Evolutionary conservation across 1,139 yeast species (phyloP).

Genomic region (Diutina ranongensis): DNA sequence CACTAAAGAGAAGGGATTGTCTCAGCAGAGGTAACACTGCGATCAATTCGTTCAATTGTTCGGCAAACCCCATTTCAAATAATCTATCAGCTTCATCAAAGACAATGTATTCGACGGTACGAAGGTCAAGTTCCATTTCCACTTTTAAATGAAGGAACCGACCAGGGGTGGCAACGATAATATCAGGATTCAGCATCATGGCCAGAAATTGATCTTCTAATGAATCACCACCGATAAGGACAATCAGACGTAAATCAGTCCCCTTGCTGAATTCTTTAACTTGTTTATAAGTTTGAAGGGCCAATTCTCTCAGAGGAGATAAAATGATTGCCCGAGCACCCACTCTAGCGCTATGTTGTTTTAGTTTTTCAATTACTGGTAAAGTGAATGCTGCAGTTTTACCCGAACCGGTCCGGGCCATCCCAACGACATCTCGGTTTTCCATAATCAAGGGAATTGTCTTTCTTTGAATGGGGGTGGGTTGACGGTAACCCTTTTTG

Average conservation of each 20-base stretch:
- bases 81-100: slow-evolving; percentile 91
- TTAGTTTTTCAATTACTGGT: slow-evolving; percentile 80
- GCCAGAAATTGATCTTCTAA: slow-evolving; percentile 89
- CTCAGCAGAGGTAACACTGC: slow-evolving; percentile 75
- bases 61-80: slow-evolving; percentile 66
- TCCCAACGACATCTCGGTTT: slow-evolving; percentile 91
- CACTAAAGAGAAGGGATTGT: slow-evolving; percentile 87
- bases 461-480: slow-evolving; percentile 96
- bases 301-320: slow-evolving; percentile 92
- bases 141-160: slow-evolving; percentile 66
- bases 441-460: slow-evolving; percentile 85
- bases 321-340: slow-evolving; percentile 84
- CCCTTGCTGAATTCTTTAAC: slow-evolving; percentile 82
- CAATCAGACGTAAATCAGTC: slow-evolving; percentile 67
- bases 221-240: slow-evolving; percentile 94
- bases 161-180: slow-evolving; percentile 90
- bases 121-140: slow-evolving; percentile 36
- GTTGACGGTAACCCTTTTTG: slow-evolving; percentile 84
- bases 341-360: slow-evolving; percentile 72
- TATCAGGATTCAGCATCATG: slow-evolving; percentile 90
- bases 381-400: slow-evolving; percentile 96
- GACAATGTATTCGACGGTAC: slow-evolving; percentile 60
- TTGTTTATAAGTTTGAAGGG: slow-evolving; percentile 81
- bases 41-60: slow-evolving; percentile 56
- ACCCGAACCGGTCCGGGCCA: slow-evolving; percentile 99